A percentile compares a stretch with the other conserved stretches of the same genome.
Evolutionary conservation across 2,329 filamentous ascomycete species (phyloP).

Genomic region (Neofusicoccum ribis): DNA sequence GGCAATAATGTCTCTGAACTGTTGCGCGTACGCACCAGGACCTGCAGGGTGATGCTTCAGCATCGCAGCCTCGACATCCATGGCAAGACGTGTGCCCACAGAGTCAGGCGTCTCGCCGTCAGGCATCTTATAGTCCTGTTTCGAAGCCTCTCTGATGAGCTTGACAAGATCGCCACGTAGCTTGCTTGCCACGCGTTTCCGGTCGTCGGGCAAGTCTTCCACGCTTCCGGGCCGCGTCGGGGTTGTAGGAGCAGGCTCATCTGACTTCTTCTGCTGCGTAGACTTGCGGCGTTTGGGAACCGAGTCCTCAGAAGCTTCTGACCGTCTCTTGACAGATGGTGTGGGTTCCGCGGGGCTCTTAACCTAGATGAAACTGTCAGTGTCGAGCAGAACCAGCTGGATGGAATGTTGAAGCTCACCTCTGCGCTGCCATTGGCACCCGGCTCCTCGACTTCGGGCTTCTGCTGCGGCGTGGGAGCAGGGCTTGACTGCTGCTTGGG

Average conservation of each 20-base stretch:
- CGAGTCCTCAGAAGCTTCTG: conserved; percentile 31
- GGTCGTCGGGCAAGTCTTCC: conserved; percentile 57
- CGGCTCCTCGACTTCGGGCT: conserved; percentile 23
- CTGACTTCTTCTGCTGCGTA: conserved; percentile 29
- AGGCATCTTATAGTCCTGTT: conserved; percentile 56
- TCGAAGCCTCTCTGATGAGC: conserved; percentile 66
- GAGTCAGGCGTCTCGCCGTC: conserved; percentile 64
- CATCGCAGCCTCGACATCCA: conserved; percentile 75
- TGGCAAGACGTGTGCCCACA: conserved; percentile 68
- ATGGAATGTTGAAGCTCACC: not conserved
- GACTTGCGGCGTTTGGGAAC: conserved; percentile 40
- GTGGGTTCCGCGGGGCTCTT: conserved; percentile 11
- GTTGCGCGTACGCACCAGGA: conserved; percentile 53
- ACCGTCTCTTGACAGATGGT: conserved; percentile 34
- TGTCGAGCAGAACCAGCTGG: not conserved
- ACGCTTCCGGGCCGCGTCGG: conserved; percentile 27
- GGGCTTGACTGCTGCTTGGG: conserved; percentile 24
- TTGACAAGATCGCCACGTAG: conserved; percentile 69
- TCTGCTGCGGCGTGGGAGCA: conserved; percentile 18
- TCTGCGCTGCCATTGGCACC: conserved; percentile 18
- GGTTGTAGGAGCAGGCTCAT: conserved; percentile 22
- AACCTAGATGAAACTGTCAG: not conserved
- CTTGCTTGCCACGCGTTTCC: conserved; percentile 69
- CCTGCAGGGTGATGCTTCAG: conserved; percentile 58
- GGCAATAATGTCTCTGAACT: conserved; percentile 75